These are phyloP conservation scores for Apiotrichum akiyoshidainum DNA, from an alignment of 1,284 basidiomycete genomes.

Conservation along the genomic window DNA sequence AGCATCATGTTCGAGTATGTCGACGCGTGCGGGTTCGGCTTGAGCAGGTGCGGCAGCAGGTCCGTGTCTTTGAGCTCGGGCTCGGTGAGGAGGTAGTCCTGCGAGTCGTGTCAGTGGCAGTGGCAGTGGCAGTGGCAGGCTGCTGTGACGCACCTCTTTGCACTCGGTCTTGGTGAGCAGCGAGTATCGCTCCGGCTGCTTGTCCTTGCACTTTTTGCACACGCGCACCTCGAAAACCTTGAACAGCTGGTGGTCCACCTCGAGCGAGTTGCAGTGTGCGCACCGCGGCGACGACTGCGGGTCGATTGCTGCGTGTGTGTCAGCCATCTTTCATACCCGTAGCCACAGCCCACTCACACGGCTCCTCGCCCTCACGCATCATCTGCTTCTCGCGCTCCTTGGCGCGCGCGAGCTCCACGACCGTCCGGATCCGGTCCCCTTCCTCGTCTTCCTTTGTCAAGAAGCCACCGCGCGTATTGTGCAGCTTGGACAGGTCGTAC, in stretches of 20 bases:
- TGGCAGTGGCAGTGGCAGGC: neutral
- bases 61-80: conserved; percentile 89
- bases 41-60: conserved; percentile 85
- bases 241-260: conserved; percentile 76
- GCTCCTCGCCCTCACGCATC: conserved; percentile 71
- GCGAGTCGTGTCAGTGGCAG: conserved; percentile 4
- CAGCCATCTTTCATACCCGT: too few species aligned
- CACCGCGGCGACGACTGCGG: conserved; percentile 73
- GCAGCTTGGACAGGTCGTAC: conserved; percentile 91
- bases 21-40: conserved; percentile 94
- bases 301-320: conserved; percentile 48
- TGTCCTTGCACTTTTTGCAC: conserved; percentile 85
- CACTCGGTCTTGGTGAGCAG: conserved; percentile 98
- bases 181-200: conserved; percentile 86
- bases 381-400: conserved; percentile 66
- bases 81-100: conserved; percentile 89
- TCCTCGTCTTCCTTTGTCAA: conserved; percentile 56
- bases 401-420: conserved; percentile 69
- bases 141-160: conserved; percentile 68
- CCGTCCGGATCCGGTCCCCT: conserved; percentile 54
- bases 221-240: conserved; percentile 77
- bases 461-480: conserved; percentile 91
- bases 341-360: conserved; percentile 49
- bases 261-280: conserved; percentile 71
- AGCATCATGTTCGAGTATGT: conserved; percentile 99